Base-by-base conservation (phyloP, 352 stramenopile species). In the Phytopythium chamaehyphon region DNA sequence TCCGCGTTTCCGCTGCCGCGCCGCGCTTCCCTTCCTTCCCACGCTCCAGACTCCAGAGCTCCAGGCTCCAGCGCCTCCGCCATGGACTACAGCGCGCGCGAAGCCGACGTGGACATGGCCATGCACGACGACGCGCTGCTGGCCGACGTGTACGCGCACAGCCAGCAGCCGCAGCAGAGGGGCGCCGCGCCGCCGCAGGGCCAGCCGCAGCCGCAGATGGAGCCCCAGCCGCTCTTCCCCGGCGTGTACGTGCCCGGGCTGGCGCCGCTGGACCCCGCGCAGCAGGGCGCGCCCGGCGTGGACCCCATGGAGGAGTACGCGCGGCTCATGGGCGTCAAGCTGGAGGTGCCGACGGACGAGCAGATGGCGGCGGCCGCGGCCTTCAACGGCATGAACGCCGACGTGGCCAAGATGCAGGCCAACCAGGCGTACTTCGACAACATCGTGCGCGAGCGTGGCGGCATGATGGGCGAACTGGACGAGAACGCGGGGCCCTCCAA, bases 361-460 rank as follows among this genome's bases (percentile, higher is more conserved):
- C 73, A 64, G 49, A 71, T 81, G 31, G 54, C 51, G 11, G 21
- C 64, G 62, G 40, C 63, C 54, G 37, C 61, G 64, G 5, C 23
- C 11, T 48, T 48, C 42, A 48, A 22, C 42, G 23, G 42, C 23
- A 26, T 23, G 15, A 23, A 36, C 22, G 22, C 18, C 23, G 76
- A 88, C 60, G 62, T 77, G 60, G 49, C 61, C 50, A 86, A 89
- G 72, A 81, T 88, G 59, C 83, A 93, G 38, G 73, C 76, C 12
- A 90, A 93, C 48, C 76, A 79, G n/a, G 74, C 74, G 7, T 89
- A 88, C 63, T 90, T 92, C 57, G 82, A 92, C 26, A 86, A 83
- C 47, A 59, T 90, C 24, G 85, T 89, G 47, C 75, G 76, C 24
- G 71, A 83, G 53, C 75, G 72, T n/a, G 59, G 57, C 1, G 60